phyloP scores from a whole-genome alignment of 2,329 filamentous ascomycete species.

The Fusarium sp. region DNA sequence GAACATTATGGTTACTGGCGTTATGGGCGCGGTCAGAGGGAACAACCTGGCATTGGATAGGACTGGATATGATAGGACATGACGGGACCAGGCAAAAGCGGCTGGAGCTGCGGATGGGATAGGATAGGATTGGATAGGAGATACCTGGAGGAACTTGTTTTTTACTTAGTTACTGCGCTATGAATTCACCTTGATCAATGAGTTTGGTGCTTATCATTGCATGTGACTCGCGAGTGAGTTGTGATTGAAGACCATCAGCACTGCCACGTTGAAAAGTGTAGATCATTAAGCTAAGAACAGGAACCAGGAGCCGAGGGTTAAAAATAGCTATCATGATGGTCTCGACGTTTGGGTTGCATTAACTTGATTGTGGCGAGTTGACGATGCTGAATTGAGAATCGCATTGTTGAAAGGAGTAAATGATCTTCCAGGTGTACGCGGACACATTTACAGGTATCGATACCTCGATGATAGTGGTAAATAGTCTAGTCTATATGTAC shows the following conservation, averaged over 20 bases:
- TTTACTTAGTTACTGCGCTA: not conserved
- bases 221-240: not conserved
- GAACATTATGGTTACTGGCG: constrained; percentile 19
- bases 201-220: not conserved
- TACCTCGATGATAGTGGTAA: not conserved
- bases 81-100: not conserved
- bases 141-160: constrained; percentile 23
- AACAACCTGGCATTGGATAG: constrained; percentile 12
- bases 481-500: not conserved
- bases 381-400: not conserved
- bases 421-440: not conserved
- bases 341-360: not conserved
- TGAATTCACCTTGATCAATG: not conserved
- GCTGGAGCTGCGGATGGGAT: constrained; percentile 19
- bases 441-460: not conserved
- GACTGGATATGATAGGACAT: not conserved
- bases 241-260: not conserved
- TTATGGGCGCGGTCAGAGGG: constrained; percentile 26
- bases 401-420: not conserved
- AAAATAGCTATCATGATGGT: constrained; percentile 21
- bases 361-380: constrained; percentile 1
- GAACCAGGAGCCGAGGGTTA: not conserved
- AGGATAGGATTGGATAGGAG: not conserved
- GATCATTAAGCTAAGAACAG: constrained; percentile 3
- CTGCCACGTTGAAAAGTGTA: constrained; percentile 13